phyloP scores from a whole-genome alignment of 1,284 basidiomycete species.

The Puccinia sorghi region DNA sequence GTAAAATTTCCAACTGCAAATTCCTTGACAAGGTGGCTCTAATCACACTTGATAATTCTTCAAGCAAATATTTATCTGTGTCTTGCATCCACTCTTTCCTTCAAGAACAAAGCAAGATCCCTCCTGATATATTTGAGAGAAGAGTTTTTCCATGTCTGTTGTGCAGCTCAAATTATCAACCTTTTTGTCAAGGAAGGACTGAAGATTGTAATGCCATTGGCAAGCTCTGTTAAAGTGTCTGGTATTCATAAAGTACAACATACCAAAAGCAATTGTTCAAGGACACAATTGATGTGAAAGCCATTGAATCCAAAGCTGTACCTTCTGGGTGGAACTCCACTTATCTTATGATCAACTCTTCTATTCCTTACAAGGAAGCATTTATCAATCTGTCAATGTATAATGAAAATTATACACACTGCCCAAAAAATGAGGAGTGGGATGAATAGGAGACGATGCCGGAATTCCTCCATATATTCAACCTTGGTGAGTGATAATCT shows the following conservation, averaged over 20 bases:
- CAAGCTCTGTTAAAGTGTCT: not conserved
- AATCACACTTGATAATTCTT: not conserved
- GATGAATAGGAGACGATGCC: not conserved
- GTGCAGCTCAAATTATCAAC: not conserved
- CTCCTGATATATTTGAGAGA: too few relatives aligned
- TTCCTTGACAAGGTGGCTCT: not conserved
- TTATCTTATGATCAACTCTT: not conserved
- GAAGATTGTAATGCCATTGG: not conserved
- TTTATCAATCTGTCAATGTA: not conserved
- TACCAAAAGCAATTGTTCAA: not conserved
- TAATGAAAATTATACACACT: not conserved
- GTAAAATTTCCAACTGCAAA: not conserved
- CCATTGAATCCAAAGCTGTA: not conserved
- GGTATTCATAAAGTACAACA: not conserved
- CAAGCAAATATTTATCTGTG: not conserved
- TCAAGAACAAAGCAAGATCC: not conserved
- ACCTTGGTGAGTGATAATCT: not conserved
- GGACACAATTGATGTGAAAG: not conserved
- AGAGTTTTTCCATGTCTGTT: slow-evolving; percentile 7
- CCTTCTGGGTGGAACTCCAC: slow-evolving; percentile 7
- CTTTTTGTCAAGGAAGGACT: slow-evolving; percentile 3
- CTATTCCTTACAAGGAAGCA: not conserved
- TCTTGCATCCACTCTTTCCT: too few relatives aligned
- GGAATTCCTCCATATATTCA: not conserved
- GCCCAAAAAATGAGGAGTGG: not conserved